Base-by-base conservation (phyloP, 2,329 filamentous ascomycete genomes). In the Venturia effusa region DNA sequence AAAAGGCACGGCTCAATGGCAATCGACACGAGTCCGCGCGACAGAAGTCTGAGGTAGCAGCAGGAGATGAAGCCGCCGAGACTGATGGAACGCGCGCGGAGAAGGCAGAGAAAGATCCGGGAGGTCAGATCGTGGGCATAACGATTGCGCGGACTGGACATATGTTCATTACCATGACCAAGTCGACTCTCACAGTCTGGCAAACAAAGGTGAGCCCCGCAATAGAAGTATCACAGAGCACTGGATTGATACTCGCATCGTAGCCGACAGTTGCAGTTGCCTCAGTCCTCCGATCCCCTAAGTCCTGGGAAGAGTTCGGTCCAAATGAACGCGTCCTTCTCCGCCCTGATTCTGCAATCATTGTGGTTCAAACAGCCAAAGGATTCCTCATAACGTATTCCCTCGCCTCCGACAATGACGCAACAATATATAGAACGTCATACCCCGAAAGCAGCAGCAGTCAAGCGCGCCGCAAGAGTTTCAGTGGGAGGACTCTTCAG, bases 331-430 rank as follows among this genome's bases (percentile, higher is more conserved):
- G 90, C 68, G 83, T 99, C 54, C 81, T 96, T 13, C 84, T 99
- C 65, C 88, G 92, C 63, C 93, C 94, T 5, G 94, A 99, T 75
- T 92, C 91, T 7, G 88, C 90, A 65, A 95, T 97, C 62, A 85
- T 97, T 61, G 92, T 97, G 43, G 87, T 97, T 55, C 92, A 93
- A 72, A 97, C 94, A 3, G 83, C 86, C 48, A 79, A 87, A 59
- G 92, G 92, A 66, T 97, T 90, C 73, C 82, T 99, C 34, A 94
- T 99, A 69, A 97, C 92, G 4, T 99, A 99, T 73, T 93, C 92
- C 0, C 80, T 99, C 51, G 89, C 92, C 15, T 91, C 88, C 22
- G 93, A 97, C 71, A 83, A 89, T 61, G 86, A 89, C 65, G 88
- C 90, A 19, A 84, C 87, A 68, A 90, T 97, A 8, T 97, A 96